Conservation (phyloP, 164 flowering plant genomes). For the Kalanchoe fedtschenkoi region DNA sequence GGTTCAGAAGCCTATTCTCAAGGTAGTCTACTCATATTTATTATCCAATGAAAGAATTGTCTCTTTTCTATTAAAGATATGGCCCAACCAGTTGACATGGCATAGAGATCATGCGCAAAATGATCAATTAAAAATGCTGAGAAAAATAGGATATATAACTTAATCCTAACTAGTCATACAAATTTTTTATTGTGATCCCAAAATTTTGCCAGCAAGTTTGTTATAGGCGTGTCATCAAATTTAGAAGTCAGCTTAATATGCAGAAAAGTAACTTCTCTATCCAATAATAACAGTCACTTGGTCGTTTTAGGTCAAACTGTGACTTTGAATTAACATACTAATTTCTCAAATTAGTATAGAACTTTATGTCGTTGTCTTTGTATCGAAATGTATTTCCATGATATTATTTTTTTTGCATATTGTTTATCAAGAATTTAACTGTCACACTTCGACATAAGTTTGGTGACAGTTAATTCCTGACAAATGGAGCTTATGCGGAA, state of each 20-base stretch:
- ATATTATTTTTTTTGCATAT: background rate
- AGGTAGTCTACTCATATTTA: conserved; percentile 43
- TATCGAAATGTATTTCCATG: background rate
- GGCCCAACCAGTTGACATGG: too few species aligned
- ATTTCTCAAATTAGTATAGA: background rate
- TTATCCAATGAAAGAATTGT: too few species aligned
- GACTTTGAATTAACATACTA: background rate
- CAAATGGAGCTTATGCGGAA: background rate
- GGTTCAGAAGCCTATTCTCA: conserved; percentile 54
- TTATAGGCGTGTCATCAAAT: background rate
- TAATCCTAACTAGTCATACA: too few species aligned
- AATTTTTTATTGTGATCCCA: too few species aligned
- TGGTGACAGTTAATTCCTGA: background rate
- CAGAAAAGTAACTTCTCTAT: background rate
- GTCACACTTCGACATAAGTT: too few species aligned
- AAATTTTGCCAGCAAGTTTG: too few species aligned
- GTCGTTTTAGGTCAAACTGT: background rate
- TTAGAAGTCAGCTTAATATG: background rate
- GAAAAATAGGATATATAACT: too few species aligned
- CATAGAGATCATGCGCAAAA: too few species aligned
- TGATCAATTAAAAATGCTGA: too few species aligned
- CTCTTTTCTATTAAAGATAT: too few species aligned
- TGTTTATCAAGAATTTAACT: background rate
- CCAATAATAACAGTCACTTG: background rate
- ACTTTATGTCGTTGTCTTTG: background rate